Percentiles rank a stretch among this genome's conserved stretches.
These are phyloP conservation scores for Thalassiosira pacifica DNA, from an alignment of 352 stramenopile genomes.

Conservation along the genomic window DNA sequence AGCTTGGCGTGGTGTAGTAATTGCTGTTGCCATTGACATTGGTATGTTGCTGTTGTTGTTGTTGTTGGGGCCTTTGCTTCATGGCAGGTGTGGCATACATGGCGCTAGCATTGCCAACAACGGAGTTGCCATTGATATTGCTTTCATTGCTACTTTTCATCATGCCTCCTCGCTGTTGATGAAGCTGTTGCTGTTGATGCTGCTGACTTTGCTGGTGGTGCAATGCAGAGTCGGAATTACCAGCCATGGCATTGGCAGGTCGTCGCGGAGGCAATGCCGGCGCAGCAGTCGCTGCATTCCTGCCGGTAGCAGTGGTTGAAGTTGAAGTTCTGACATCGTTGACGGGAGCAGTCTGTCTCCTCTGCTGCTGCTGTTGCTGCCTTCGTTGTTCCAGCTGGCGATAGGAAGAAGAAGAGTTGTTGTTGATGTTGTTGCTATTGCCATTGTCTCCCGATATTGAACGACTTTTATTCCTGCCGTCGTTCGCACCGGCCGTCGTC, in stretches of 20 bases:
- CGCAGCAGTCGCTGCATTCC: not conserved
- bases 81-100: too few species aligned
- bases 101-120: not conserved
- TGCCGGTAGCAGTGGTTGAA: too few species aligned
- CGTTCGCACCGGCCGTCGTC: not conserved
- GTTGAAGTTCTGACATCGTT: too few species aligned
- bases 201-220: not conserved
- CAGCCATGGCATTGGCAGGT: not conserved
- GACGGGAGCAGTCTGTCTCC: too few species aligned
- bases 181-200: not conserved
- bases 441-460: too few species aligned
- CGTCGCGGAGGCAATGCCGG: not conserved
- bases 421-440: not conserved
- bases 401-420: not conserved
- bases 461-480: not conserved
- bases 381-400: not conserved
- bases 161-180: not conserved
- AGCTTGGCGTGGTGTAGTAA: not conserved
- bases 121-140: not conserved
- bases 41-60: too few species aligned
- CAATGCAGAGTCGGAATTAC: not conserved
- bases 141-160: too few species aligned
- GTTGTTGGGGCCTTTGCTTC: too few species aligned
- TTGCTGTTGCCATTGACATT: not conserved
- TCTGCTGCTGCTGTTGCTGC: not conserved